Evolutionary conservation across 169 alveolate species (phyloP).

Genomic region (Eimeria acervulina): DNA sequence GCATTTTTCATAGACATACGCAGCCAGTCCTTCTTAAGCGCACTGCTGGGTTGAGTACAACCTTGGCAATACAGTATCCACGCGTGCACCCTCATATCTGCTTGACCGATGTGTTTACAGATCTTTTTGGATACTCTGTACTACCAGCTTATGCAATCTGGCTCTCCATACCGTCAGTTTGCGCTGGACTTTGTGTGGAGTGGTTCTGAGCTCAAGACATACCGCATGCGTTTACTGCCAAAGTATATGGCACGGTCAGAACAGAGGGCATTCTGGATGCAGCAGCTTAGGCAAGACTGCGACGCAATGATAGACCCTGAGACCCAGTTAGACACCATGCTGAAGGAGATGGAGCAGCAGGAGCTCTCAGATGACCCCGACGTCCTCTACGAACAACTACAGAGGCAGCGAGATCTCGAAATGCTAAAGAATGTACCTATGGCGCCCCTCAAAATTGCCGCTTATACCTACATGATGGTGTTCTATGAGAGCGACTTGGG

Average conservation of each 20-base stretch:
- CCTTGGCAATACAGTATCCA: background rate
- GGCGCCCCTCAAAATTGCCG: constrained; percentile 84
- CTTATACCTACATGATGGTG: constrained; percentile 88
- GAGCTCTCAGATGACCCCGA: constrained; percentile 23
- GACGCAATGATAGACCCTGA: constrained; percentile 54
- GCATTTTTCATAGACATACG: background rate
- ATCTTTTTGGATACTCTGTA: constrained; percentile 86
- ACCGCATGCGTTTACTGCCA: constrained; percentile 86
- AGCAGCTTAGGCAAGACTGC: constrained; percentile 82
- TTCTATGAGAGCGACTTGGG: constrained; percentile 89
- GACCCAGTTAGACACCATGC: background rate
- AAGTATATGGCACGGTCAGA: constrained; percentile 87
- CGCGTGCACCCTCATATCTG: background rate
- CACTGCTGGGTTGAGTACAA: background rate
- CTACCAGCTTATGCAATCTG: constrained; percentile 85
- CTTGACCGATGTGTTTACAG: constrained; percentile 12
- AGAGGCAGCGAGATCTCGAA: constrained; percentile 57
- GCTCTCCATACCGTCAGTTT: constrained; percentile 86
- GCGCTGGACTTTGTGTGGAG: constrained; percentile 88
- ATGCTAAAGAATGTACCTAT: background rate
- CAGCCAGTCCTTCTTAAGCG: background rate
- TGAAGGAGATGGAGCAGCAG: constrained; percentile 25
- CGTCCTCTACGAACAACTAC: constrained; percentile 29
- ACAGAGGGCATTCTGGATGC: constrained; percentile 89
- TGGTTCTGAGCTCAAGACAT: constrained; percentile 86